Evolutionary conservation across 2,329 filamentous ascomycete genomes (phyloP).

Genomic region (Myriosclerotinia duriaeana): DNA sequence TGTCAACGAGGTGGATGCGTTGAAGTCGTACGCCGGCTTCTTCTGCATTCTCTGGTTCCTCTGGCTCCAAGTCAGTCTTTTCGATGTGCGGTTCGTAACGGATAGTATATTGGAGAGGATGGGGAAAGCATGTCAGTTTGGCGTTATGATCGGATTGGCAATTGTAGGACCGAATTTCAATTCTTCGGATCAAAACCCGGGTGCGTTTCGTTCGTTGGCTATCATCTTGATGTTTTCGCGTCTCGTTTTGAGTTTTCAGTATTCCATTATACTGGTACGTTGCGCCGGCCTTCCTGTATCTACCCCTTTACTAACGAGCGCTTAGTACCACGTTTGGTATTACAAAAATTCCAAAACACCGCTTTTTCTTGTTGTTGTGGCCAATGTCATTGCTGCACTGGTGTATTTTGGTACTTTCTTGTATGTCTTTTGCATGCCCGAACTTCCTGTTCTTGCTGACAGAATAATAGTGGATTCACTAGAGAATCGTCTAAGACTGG

Average conservation of each 20-base stretch:
- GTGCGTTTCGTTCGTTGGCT: conserved; percentile 26
- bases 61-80: conserved; percentile 59
- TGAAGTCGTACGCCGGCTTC: conserved; percentile 54
- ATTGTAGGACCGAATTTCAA: conserved; percentile 15
- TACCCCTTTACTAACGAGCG: not conserved
- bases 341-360: conserved; percentile 31
- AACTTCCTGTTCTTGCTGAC: not conserved
- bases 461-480: not conserved
- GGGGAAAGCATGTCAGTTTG: conserved; percentile 55
- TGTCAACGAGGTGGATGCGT: conserved; percentile 49
- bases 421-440: conserved; percentile 13
- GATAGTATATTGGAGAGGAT: conserved; percentile 56
- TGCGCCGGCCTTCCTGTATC: not conserved
- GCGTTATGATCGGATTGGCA: conserved; percentile 47
- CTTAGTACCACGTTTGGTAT: conserved; percentile 30
- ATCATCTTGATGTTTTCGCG: conserved; percentile 44
- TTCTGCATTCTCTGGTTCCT: conserved; percentile 55
- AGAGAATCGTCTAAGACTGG: conserved; percentile 6
- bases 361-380: conserved; percentile 24
- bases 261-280: conserved; percentile 30
- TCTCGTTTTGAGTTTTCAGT: conserved; percentile 43
- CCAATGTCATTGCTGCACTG: conserved; percentile 30
- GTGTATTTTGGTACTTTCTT: conserved; percentile 32
- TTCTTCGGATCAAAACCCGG: conserved; percentile 9
- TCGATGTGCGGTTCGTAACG: conserved; percentile 57